A percentile compares a stretch with the other conserved stretches of the same genome.
These are phyloP conservation scores for Acrocalymma vagum DNA, from an alignment of 2,329 filamentous ascomycete species.

Conservation along the genomic window DNA sequence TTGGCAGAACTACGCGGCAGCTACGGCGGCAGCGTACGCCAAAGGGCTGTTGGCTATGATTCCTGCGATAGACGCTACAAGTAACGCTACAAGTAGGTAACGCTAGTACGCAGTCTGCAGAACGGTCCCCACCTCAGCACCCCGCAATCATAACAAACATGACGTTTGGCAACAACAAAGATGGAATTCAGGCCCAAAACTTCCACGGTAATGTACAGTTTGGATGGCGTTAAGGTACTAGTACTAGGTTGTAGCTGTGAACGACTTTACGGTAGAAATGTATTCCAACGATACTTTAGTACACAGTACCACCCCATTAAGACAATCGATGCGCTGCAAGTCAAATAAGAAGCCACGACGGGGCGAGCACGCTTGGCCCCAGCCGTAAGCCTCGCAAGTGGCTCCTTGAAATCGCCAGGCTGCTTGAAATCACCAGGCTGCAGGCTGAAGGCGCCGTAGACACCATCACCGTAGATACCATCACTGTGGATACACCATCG, in stretches of 20 bases:
- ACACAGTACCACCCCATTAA: constrained; percentile 1
- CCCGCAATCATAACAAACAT: constrained; percentile 3
- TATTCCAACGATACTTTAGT: constrained; percentile 1
- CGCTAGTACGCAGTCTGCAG: constrained; percentile 6
- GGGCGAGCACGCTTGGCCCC: constrained; percentile 2
- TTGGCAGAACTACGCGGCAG: constrained; percentile 13
- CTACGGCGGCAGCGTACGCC: constrained; percentile 11
- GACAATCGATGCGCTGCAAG: constrained; percentile 1
- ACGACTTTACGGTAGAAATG: constrained; percentile 1
- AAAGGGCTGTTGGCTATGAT: constrained; percentile 8
- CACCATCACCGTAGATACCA: no score
- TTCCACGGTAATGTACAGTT: constrained; percentile 1
- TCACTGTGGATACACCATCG: constrained; percentile 3
- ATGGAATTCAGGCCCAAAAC: no score
- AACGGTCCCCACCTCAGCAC: constrained; percentile 1
- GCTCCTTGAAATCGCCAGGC: no score
- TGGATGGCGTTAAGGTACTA: constrained; percentile 1
- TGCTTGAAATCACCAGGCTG: neutral
- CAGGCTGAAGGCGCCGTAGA: constrained; percentile 4
- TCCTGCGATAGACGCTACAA: constrained; percentile 5
- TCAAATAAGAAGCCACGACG: constrained; percentile 1
- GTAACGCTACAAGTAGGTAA: no score
- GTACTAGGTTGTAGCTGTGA: neutral
- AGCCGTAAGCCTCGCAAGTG: neutral
- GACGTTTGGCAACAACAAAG: constrained; percentile 1